Evolutionary conservation across 805 yeast species (phyloP), one percentile per base, ranked within the genome.

Genomic region (Metschnikowia similis): DNA sequence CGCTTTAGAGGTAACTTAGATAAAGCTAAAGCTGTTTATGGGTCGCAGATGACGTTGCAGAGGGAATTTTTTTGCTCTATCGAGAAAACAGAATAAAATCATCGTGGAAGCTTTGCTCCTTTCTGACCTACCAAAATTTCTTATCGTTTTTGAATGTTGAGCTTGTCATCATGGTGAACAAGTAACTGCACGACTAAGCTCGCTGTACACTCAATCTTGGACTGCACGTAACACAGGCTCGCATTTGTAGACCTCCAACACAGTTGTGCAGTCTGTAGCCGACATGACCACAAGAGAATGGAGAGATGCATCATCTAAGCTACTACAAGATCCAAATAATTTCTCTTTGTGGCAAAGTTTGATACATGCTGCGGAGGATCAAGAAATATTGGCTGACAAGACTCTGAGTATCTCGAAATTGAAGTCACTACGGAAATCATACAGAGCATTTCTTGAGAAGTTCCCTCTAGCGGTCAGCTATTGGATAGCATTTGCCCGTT

Each of bases 121-220:
- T 72, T 88, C 96, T 14, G n/a, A 79, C 83, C 41, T 84, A 87
- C 72, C 97, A 91, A 74, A 96, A 95, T 4, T 78, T n/a, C n/a
- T n/a, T n/a, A n/a, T n/a, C n/a, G n/a, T n/a, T n/a, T n/a, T n/a
- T n/a, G n/a, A n/a, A n/a, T n/a, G n/a, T n/a, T n/a, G n/a, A n/a
- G n/a, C n/a, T n/a, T n/a, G n/a, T n/a, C n/a, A n/a, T n/a, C n/a
- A n/a, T n/a, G n/a, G n/a, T n/a, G n/a, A n/a, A n/a, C n/a, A n/a
- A n/a, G n/a, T n/a, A n/a, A n/a, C n/a, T n/a, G n/a, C n/a, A n/a
- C n/a, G n/a, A n/a, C n/a, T n/a, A n/a, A n/a, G n/a, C n/a, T n/a
- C n/a, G n/a, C n/a, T n/a, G n/a, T n/a, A n/a, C n/a, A n/a, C n/a
- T n/a, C n/a, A 21, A 21, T 21, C 2, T 21, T 21, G 4, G 21